A percentile compares a stretch with the other conserved stretches of the same genome.
phyloP scores from a whole-genome alignment of 2,329 filamentous ascomycete species.

The Trichoderma hamatum region DNA sequence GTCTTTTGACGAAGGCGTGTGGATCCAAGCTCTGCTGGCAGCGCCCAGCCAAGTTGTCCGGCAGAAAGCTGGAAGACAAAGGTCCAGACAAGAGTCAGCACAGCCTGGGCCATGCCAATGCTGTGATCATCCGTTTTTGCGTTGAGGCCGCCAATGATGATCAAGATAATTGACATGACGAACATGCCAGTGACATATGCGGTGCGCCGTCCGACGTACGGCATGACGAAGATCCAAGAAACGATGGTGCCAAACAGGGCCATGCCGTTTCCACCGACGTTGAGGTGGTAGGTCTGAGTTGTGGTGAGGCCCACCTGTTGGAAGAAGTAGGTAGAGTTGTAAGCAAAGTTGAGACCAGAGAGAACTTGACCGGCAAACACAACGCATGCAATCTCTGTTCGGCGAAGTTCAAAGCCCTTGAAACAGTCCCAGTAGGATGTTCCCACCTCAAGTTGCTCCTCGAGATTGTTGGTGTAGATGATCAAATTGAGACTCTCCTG shows the following conservation, averaged over 20 bases:
- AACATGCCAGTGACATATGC: conserved; percentile 51
- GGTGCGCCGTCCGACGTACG: conserved; percentile 48
- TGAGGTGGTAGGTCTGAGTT: conserved; percentile 38
- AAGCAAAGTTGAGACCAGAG: conserved; percentile 36
- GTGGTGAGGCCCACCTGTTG: conserved; percentile 41
- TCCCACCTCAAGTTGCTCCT: conserved; percentile 42
- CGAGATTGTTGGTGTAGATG: conserved; percentile 47
- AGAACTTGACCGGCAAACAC: conserved; percentile 23
- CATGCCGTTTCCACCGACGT: conserved; percentile 46
- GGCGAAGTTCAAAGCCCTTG: conserved; percentile 48
- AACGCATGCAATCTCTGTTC: conserved; percentile 53
- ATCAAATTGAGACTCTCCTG: conserved; percentile 43
- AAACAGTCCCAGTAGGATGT: conserved; percentile 50
- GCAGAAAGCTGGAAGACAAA: conserved; percentile 43
- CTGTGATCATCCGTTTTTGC: conserved; percentile 35
- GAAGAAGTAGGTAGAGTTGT: conserved; percentile 47
- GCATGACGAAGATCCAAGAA: conserved; percentile 48
- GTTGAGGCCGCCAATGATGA: conserved; percentile 49
- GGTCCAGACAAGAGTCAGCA: conserved; percentile 41
- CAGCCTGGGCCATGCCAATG: conserved; percentile 41
- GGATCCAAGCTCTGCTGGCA: conserved; percentile 49
- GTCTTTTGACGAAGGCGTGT: conserved; percentile 59
- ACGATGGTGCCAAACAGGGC: conserved; percentile 48
- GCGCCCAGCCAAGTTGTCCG: conserved; percentile 43
- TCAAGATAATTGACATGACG: conserved; percentile 43